Percentiles rank a stretch among this genome's conserved stretches.
Evolutionary conservation across 768 basidiomycete species (phyloP).

Genomic region (Hygrophoropsis aurantiaca): DNA sequence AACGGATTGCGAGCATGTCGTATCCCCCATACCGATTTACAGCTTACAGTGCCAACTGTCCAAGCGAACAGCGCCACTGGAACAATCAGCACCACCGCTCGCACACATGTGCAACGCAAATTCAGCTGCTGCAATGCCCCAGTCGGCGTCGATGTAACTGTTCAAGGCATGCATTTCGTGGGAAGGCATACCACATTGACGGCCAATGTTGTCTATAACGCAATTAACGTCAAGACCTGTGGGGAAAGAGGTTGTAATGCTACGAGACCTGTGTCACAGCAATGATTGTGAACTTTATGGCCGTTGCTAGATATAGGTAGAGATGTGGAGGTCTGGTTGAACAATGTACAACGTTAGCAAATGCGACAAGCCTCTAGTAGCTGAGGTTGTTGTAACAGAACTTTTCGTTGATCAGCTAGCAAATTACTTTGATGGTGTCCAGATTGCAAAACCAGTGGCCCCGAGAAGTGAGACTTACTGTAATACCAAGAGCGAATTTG

Average conservation of each 20-base stretch:
- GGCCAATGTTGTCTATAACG: constrained; percentile 2
- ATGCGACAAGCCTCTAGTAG: constrained; percentile 21
- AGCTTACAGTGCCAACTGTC: constrained; percentile 8
- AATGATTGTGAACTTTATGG: neutral
- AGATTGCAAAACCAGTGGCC: too few species aligned
- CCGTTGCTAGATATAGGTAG: constrained; percentile 28
- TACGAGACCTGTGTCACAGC: neutral
- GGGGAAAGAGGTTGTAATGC: neutral
- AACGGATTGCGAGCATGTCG: constrained; percentile 16
- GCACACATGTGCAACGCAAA: neutral
- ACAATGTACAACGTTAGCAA: constrained; percentile 18
- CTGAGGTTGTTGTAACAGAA: constrained; percentile 27
- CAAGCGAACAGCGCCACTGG: too few species aligned
- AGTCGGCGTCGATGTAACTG: neutral
- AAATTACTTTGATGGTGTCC: too few species aligned
- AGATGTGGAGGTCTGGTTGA: constrained; percentile 26
- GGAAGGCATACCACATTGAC: neutral
- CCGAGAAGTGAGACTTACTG: too few species aligned
- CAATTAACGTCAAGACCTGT: constrained; percentile 1
- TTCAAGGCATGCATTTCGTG: neutral
- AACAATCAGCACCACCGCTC: neutral
- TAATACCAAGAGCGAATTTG: too few species aligned
- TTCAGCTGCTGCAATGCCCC: neutral
- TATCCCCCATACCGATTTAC: constrained; percentile 5
- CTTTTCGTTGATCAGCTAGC: too few species aligned